Evolutionary conservation across 306 rosid genomes (phyloP), one percentile per base, ranked within the genome.

Genomic region (Malus fusca): DNA sequence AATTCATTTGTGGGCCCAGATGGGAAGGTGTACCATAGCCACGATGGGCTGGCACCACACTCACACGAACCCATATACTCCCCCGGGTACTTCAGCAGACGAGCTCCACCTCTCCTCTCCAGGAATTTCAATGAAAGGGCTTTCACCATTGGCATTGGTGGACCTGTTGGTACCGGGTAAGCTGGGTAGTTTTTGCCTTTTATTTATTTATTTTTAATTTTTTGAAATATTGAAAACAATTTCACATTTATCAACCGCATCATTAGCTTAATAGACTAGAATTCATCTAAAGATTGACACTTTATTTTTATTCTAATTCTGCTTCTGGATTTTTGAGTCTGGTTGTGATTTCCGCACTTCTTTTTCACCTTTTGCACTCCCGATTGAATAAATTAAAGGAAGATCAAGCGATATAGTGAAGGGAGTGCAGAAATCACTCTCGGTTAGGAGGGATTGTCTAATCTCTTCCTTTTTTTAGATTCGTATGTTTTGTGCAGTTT

Each of bases 111-210:
- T 0, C 91, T 92, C 71, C 30, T 59, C 63, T 35, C 79, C 66
- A 80, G 97, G 56, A 78, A 92, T 78, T 95, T 92, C 90, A 90
- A 73, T 4, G 97, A 92, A 82, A 74, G 99, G 82, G 97, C 97
- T 26, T 95, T 95, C 87, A 92, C 99, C 3, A 69, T 95, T 62
- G 99, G 99, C 46, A 95, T 92, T 51, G 99, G 99, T 61, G 99
- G 99, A 48, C 99, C 99, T 0, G 99, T 95, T 23, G 99, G 99
- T 25, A 95, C 97, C 53, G 99, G 97, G 97, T 90, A 83, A 89
- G 90, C 58, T 51, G 97, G 90, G 92, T 89, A 81, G 48, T 48
- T 59, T 46, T 26, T 15, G 14, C 63, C 78, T 68, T 61, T 62
- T 2, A 42, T 40, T 28, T 14, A 19, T 7, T 43, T 3, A 61